These are phyloP conservation scores for Aspergillus persii DNA, from an alignment of 2,329 filamentous ascomycete genomes.

Conservation along the genomic window DNA sequence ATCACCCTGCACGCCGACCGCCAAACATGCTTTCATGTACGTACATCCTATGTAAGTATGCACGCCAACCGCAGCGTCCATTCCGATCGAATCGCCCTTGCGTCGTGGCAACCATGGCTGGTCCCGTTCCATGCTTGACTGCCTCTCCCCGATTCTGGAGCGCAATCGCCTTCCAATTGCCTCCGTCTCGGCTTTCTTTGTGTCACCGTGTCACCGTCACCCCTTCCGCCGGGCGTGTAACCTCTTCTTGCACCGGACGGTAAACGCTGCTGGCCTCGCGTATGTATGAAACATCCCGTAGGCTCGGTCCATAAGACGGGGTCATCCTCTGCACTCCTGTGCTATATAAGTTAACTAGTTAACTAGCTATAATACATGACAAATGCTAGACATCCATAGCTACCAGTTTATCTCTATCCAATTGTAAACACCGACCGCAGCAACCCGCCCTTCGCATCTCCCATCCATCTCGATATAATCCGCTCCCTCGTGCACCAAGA, in stretches of 20 bases:
- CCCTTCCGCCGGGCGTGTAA: neutral
- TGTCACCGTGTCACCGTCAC: neutral
- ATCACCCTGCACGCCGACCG: neutral
- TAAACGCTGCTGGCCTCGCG: neutral
- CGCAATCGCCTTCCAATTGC: neutral
- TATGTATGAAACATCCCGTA: neutral
- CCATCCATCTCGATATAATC: slow-evolving; percentile 22
- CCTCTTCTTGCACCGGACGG: neutral
- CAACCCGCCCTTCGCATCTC: slow-evolving; percentile 9
- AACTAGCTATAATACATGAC: too few relatives aligned
- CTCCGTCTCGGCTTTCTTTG: too few relatives aligned
- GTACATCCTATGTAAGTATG: too few relatives aligned
- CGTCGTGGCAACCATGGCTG: slow-evolving; percentile 1
- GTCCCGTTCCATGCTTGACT: neutral
- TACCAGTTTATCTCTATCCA: neutral
- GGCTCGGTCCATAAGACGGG: too few relatives aligned
- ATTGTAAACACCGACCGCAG: slow-evolving; percentile 1
- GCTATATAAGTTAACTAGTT: too few relatives aligned
- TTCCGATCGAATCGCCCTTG: neutral
- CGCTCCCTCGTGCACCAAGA: slow-evolving; percentile 17
- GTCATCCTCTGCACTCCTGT: too few relatives aligned
- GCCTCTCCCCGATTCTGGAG: neutral
- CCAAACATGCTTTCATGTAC: slow-evolving; percentile 1
- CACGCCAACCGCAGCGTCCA: neutral
- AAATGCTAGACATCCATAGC: neutral